These are phyloP conservation scores for Pyrenophora seminiperda DNA, from an alignment of 2,329 filamentous ascomycete genomes.

Conservation along the genomic window DNA sequence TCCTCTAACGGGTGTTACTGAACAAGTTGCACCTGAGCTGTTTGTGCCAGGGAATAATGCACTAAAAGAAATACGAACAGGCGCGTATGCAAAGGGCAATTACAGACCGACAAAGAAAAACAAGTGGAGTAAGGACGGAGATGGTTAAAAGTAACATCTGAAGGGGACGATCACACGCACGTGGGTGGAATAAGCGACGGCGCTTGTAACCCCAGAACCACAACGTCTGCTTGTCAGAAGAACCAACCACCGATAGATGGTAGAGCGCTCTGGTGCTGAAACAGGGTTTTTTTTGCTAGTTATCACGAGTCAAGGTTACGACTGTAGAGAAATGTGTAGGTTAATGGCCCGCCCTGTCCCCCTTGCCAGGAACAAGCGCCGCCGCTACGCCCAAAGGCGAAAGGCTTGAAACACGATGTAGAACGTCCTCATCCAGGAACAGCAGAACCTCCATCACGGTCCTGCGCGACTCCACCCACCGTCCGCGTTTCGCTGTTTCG, in stretches of 20 bases:
- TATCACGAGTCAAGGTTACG: conserved; percentile 7
- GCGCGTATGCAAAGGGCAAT: not conserved
- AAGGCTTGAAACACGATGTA: conserved; percentile 32
- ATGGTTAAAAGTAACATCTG: conserved; percentile 2
- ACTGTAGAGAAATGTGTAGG: conserved; percentile 1
- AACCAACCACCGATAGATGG: conserved; percentile 1
- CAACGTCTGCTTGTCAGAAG: not conserved
- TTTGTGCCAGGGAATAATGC: not conserved
- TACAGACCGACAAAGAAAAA: not conserved
- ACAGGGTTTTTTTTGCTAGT: conserved; percentile 12
- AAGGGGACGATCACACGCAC: conserved; percentile 10
- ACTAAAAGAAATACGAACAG: not conserved
- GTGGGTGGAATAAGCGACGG: conserved; percentile 18
- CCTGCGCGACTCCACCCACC: conserved; percentile 19
- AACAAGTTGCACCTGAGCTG: not conserved
- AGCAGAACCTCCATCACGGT: conserved; percentile 21
- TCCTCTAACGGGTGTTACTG: not conserved
- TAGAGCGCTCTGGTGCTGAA: conserved; percentile 14
- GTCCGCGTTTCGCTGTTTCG: conserved; percentile 34
- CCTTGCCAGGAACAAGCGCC: conserved; percentile 29
- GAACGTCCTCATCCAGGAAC: conserved; percentile 22
- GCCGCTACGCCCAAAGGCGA: conserved; percentile 18
- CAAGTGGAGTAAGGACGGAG: conserved; percentile 4
- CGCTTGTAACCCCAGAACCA: not conserved
- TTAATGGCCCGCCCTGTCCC: conserved; percentile 11